phyloP scores from a whole-genome alignment of 2,329 filamentous ascomycete species.

The Monosporascus ibericus region DNA sequence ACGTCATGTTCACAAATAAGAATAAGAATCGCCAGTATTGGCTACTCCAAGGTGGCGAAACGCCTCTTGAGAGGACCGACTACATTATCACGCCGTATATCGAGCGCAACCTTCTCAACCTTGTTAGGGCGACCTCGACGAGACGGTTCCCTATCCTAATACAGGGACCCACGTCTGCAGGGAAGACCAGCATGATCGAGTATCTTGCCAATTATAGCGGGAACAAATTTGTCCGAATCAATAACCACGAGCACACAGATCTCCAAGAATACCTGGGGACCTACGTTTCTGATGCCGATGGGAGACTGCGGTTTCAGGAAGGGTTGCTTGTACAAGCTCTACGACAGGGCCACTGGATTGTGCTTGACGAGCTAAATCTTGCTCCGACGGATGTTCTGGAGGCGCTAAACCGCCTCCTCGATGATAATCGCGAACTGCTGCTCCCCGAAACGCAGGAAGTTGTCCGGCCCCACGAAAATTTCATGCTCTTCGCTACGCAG shows the following conservation, averaged over 20 bases:
- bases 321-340: slow-evolving; percentile 89
- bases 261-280: slow-evolving; percentile 96
- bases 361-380: slow-evolving; percentile 93
- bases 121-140: slow-evolving; percentile 90
- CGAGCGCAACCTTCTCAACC: slow-evolving; percentile 86
- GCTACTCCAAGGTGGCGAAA: slow-evolving; percentile 69
- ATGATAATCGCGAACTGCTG: slow-evolving; percentile 92
- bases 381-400: slow-evolving; percentile 96
- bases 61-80: slow-evolving; percentile 67
- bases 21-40: slow-evolving; percentile 72
- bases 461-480: slow-evolving; percentile 85
- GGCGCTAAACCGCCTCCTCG: slow-evolving; percentile 87
- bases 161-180: slow-evolving; percentile 92
- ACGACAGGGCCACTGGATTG: slow-evolving; percentile 92
- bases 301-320: slow-evolving; percentile 85
- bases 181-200: slow-evolving; percentile 99
- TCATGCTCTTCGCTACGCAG: slow-evolving; percentile 97
- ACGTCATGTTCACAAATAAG: slow-evolving; percentile 70
- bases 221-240: slow-evolving; percentile 96
- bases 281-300: slow-evolving; percentile 80
- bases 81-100: slow-evolving; percentile 98
- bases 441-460: slow-evolving; percentile 96
- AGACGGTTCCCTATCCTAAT: slow-evolving; percentile 88
- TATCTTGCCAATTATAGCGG: slow-evolving; percentile 95
- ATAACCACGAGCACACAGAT: slow-evolving; percentile 98